Conservation (phyloP, 106 monocot species). For the Apostasia ramifera region DNA sequence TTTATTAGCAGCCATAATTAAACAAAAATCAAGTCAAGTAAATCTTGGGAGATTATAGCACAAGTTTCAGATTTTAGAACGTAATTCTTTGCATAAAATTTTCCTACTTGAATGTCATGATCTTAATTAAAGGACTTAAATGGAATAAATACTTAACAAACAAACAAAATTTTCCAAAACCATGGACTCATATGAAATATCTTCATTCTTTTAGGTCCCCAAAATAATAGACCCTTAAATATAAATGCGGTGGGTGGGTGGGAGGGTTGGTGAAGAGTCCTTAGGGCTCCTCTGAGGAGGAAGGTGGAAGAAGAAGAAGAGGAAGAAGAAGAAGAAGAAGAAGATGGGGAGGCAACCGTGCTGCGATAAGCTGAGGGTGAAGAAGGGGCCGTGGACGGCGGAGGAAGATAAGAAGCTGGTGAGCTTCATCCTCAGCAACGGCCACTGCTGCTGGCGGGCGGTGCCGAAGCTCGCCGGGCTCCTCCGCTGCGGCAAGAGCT, state of each 20-base stretch:
- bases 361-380: constrained; percentile 71
- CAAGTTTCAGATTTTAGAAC: too few species aligned
- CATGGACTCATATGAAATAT: too few species aligned
- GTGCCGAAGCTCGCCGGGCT: constrained; percentile 80
- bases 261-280: constrained; percentile 5
- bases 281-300: not conserved
- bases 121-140: too few species aligned
- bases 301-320: not conserved
- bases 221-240: not conserved
- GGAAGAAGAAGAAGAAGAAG: too few species aligned
- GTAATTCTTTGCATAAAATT: too few species aligned
- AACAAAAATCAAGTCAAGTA: too few species aligned
- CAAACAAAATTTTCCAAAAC: too few species aligned
- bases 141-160: too few species aligned
- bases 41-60: too few species aligned
- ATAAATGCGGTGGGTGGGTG: constrained; percentile 1
- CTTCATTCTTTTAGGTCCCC: too few species aligned
- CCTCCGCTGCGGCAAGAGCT: constrained; percentile 46
- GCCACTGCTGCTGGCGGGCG: constrained; percentile 66
- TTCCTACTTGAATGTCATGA: too few species aligned
- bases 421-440: constrained; percentile 55
- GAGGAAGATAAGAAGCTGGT: constrained; percentile 74
- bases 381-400: constrained; percentile 75
- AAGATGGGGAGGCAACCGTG: constrained; percentile 74
- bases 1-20: too few species aligned